phyloP scores from a whole-genome alignment of 1,139 yeast genomes.

The Hemisphaericaspora xylanilytica region DNA sequence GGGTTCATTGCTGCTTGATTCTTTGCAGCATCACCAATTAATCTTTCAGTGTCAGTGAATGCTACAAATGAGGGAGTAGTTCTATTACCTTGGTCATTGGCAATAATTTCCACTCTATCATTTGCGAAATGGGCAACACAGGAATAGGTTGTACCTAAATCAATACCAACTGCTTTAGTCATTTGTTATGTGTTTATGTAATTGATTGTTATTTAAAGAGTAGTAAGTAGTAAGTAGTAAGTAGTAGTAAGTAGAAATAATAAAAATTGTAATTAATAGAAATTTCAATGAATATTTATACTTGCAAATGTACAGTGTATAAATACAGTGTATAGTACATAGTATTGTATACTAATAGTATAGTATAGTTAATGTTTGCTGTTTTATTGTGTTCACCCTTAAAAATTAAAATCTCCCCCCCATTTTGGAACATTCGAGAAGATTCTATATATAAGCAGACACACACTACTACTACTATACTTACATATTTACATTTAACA shows the following conservation, averaged over 20 bases:
- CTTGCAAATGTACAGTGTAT: too few relatives aligned
- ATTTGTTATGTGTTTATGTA: conserved; percentile 21
- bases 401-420: too few relatives aligned
- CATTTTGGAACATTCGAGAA: background rate
- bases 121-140: conserved; percentile 74
- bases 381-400: too few relatives aligned
- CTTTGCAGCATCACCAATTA: conserved; percentile 72
- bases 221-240: too few relatives aligned
- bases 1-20: conserved; percentile 74
- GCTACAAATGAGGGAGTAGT: conserved; percentile 71
- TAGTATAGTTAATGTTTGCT: too few relatives aligned
- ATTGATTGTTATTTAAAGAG: background rate
- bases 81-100: conserved; percentile 66
- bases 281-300: too few relatives aligned
- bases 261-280: background rate
- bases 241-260: background rate
- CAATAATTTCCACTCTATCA: conserved; percentile 68
- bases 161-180: conserved; percentile 76
- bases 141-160: conserved; percentile 78
- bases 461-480: too few relatives aligned
- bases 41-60: conserved; percentile 64
- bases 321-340: too few relatives aligned
- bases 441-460: background rate
- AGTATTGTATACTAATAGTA: too few relatives aligned
- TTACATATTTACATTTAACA: too few relatives aligned